These are phyloP conservation scores for Oryza brachyantha DNA, from an alignment of 176 grass and related monocot genomes.

Conservation along the genomic window DNA sequence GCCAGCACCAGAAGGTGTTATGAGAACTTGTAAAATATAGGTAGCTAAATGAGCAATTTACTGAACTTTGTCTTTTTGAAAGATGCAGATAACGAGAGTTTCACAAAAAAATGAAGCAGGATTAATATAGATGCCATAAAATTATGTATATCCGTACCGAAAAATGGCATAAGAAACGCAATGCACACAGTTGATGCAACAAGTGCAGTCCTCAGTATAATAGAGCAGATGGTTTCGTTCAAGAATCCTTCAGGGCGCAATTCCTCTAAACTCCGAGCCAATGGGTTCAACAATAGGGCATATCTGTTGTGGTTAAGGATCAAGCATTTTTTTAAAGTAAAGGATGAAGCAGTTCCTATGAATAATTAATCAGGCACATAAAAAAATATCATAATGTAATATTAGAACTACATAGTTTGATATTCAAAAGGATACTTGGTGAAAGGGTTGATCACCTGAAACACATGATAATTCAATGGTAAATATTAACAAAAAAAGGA, in stretches of 20 bases:
- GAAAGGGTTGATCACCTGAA: conserved; percentile 89
- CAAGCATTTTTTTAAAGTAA: conserved; percentile 2
- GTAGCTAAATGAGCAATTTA: background rate
- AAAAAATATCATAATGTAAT: conserved; percentile 21
- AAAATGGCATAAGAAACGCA: conserved; percentile 89
- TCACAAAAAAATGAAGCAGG: background rate
- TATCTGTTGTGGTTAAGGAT: conserved; percentile 68
- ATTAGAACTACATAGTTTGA: background rate
- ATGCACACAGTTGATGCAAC: conserved; percentile 78
- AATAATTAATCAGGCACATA: background rate
- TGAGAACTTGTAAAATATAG: background rate
- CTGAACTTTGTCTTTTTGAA: background rate
- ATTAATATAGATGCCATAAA: background rate
- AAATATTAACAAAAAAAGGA: background rate
- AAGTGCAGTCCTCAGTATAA: conserved; percentile 66
- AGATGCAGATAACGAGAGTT: background rate
- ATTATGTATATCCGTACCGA: conserved; percentile 45
- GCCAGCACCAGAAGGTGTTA: too few relatives aligned
- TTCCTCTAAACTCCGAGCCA: conserved; percentile 91
- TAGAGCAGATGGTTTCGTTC: conserved; percentile 42
- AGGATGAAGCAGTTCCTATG: conserved; percentile 32
- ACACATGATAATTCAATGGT: conserved; percentile 10
- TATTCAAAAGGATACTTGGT: conserved; percentile 82
- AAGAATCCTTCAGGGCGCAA: conserved; percentile 48
- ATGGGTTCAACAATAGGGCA: conserved; percentile 80